Base-by-base conservation (phyloP, 202 grass and related monocot species). In the Hordeum pubiflorum region DNA sequence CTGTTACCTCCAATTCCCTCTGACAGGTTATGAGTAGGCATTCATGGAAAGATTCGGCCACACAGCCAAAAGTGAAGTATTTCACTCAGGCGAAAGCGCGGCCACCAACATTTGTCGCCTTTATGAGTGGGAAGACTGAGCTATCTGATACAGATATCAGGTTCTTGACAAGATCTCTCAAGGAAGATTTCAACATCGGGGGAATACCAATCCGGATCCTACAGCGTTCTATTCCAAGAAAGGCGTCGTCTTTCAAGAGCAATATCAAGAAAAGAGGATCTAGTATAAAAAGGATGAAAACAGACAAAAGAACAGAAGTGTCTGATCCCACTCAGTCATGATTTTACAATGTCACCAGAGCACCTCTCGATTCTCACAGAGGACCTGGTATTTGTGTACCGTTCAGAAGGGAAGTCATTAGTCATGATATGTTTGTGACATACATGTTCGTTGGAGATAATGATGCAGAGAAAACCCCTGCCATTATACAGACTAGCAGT, bases 21-120 rank as follows among this genome's bases (percentile, higher is more conserved):
- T 73, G 65, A 82, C 41, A 97, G 92, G 92, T 98, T 24, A 94
- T 93, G 95, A 91, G 95, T 82, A 87, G 90, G 66, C 95, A 97
- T 79, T 97, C 95, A 14, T 97, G 92, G 92, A 92, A 93, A 89
- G 95, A 97, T 73, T 74, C 75, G 75, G 95, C 90, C 39, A 91
- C 92, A 9, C 90, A 98, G 78, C 86, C 95, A 60, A 94, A 97
- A 80, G 84, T 97, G 7, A 97, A 97, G 79, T 97, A 97, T 76
- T 97, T 97, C 82, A 94, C 95, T 68, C 95, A 94, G 77, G 92
- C 93, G 63, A 97, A 94, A 84, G 92, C 92, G 8, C 90, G 90
- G 3, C 92, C 95, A 36, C 95, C 92, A 43, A 97, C 94, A 31
- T 97, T 94, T 86, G 90, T 97, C 77, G 90, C 94, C 52, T 97